These are phyloP conservation scores for Hippophae gyantsensis DNA, from an alignment of 306 rosid species.

Conservation along the genomic window DNA sequence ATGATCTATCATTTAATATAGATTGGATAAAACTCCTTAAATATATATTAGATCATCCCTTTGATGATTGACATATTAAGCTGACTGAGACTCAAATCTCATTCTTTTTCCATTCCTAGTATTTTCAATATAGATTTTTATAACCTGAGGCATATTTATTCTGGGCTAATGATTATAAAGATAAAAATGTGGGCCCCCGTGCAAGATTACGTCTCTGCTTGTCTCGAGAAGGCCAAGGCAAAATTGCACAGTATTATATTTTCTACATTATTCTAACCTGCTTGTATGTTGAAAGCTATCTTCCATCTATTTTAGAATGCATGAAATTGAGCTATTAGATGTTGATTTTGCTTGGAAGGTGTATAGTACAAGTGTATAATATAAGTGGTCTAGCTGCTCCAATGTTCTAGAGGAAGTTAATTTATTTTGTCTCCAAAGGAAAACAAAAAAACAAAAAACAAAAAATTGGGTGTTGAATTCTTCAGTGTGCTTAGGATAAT, in stretches of 20 bases:
- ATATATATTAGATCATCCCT: too few relatives aligned
- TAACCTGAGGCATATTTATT: too few relatives aligned
- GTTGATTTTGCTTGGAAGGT: background rate
- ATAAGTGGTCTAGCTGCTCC: conserved; percentile 14
- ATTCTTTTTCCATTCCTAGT: background rate
- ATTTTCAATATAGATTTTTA: background rate
- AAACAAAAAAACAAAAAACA: background rate
- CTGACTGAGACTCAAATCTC: background rate
- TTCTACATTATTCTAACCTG: too few relatives aligned
- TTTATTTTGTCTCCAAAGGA: background rate
- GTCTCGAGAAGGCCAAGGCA: too few relatives aligned
- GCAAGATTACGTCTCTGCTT: too few relatives aligned
- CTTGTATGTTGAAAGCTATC: too few relatives aligned
- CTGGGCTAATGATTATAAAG: background rate
- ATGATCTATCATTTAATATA: too few relatives aligned
- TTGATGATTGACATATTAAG: background rate
- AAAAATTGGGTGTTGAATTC: background rate
- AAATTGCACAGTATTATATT: too few relatives aligned
- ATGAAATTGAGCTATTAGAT: too few relatives aligned
- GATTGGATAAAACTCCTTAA: too few relatives aligned
- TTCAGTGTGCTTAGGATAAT: conserved; percentile 22
- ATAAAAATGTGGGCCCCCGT: background rate
- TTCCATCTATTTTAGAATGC: too few relatives aligned
- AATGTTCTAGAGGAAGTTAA: conserved; percentile 13
- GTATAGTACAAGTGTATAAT: conserved; percentile 3